Evolutionary conservation across 331 rosid species (phyloP).

Genomic region (Quercus lobata): DNA sequence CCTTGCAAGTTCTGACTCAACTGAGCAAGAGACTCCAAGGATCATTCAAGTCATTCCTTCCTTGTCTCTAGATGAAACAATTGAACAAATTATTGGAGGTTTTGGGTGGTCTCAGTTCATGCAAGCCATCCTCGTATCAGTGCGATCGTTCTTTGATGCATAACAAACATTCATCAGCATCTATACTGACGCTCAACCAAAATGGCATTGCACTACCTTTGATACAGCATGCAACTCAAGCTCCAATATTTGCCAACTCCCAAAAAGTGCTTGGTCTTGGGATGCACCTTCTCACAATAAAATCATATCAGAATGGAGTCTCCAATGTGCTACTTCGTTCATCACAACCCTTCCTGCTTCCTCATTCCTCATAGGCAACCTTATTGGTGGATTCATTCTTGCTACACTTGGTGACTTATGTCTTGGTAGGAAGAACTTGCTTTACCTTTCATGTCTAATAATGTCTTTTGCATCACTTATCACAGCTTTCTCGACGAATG

Average conservation of each 20-base stretch:
- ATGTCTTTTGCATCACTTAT: conserved; percentile 12
- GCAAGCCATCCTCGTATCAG: too few species aligned
- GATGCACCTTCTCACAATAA: conserved; percentile 4
- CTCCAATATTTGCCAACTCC: conserved; percentile 31
- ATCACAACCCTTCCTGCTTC: conserved; percentile 14
- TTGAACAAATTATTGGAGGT: too few species aligned
- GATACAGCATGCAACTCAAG: conserved; percentile 4
- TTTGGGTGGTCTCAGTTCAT: too few species aligned
- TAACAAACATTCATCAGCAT: conserved; percentile 18
- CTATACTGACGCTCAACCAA: conserved; percentile 26
- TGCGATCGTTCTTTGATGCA: too few species aligned
- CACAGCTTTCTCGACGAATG: background rate
- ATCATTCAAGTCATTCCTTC: too few species aligned
- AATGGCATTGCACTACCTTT: conserved; percentile 31
- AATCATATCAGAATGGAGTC: background rate
- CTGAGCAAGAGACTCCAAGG: background rate
- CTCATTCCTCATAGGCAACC: background rate
- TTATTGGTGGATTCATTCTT: background rate
- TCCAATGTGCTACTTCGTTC: conserved; percentile 17
- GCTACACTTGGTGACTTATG: conserved; percentile 6
- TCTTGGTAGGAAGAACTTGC: background rate
- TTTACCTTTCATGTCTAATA: background rate
- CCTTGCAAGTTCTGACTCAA: background rate
- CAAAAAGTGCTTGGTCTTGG: conserved; percentile 17
- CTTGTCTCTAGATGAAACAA: too few species aligned